Conservation (phyloP, 306 rosid genomes). For the Trichosanthes cucumerina region DNA sequence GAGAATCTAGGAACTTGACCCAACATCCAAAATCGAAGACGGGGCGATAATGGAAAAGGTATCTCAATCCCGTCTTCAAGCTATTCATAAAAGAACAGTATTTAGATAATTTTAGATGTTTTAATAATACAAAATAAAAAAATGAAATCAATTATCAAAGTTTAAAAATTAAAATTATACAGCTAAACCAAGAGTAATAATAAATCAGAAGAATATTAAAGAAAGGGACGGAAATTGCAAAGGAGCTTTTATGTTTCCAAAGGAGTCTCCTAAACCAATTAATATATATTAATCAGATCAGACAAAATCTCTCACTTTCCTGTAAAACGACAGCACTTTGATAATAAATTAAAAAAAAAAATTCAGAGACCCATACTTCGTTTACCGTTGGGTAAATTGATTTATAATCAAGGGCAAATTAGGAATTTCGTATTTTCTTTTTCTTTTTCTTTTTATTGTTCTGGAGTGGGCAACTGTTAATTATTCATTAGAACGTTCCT, state of each 20-base stretch:
- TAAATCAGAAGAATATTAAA: not conserved
- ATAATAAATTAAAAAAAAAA: not conserved
- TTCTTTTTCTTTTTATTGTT: not conserved
- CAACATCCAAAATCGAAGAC: too few relatives aligned
- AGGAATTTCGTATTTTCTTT: not conserved
- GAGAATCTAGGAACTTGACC: too few relatives aligned
- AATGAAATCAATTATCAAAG: not conserved
- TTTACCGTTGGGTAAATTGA: not conserved
- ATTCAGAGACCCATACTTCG: not conserved
- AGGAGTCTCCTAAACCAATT: not conserved
- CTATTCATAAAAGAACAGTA: too few relatives aligned
- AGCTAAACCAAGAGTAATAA: not conserved
- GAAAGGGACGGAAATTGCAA: not conserved
- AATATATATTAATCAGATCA: not conserved
- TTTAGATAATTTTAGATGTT: too few relatives aligned
- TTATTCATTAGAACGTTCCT: not conserved
- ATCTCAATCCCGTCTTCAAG: not conserved
- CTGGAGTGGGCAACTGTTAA: not conserved
- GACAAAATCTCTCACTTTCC: not conserved
- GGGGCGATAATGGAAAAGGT: not conserved
- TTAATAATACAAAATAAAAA: not conserved
- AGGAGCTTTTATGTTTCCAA: not conserved
- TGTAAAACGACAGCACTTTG: conserved; percentile 2
- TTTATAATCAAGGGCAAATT: not conserved
- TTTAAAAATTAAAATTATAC: not conserved